phyloP scores from a whole-genome alignment of 192 early-diverging fungal species.

The Podila clonocystis region DNA sequence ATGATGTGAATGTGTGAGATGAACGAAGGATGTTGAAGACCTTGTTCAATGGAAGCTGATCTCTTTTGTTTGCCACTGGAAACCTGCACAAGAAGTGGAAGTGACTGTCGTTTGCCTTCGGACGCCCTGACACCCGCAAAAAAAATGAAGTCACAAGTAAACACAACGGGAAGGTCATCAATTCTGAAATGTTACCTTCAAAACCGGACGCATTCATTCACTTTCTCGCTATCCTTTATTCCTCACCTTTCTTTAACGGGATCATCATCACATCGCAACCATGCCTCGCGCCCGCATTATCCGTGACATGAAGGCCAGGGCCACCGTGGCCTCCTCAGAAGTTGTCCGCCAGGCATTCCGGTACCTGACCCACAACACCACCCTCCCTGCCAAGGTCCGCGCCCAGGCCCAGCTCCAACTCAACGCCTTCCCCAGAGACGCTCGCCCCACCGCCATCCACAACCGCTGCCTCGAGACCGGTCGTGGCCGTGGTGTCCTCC shows the following conservation, averaged over 20 bases:
- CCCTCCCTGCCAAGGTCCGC: slow-evolving; percentile 75
- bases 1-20: slow-evolving; percentile 5
- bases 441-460: slow-evolving; percentile 70
- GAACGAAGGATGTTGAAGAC: background rate
- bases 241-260: background rate
- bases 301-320: slow-evolving; percentile 78
- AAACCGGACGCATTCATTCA: background rate
- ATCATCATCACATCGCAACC: background rate
- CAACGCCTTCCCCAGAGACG: slow-evolving; percentile 70
- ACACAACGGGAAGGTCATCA: background rate
- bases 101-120: background rate
- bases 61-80: too few relatives aligned
- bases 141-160: background rate
- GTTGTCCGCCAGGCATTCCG: slow-evolving; percentile 78
- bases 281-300: slow-evolving; percentile 61
- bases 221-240: background rate
- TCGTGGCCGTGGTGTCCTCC: slow-evolving; percentile 78
- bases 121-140: background rate
- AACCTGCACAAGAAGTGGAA: too few relatives aligned
- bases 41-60: background rate
- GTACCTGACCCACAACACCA: slow-evolving; percentile 80
- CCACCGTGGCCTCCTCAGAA: slow-evolving; percentile 73
- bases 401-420: slow-evolving; percentile 82
- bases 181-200: background rate
- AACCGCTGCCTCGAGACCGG: slow-evolving; percentile 83